phyloP scores from a whole-genome alignment of 495 filamentous ascomycete species.

The Talaromyces wortmannii region DNA sequence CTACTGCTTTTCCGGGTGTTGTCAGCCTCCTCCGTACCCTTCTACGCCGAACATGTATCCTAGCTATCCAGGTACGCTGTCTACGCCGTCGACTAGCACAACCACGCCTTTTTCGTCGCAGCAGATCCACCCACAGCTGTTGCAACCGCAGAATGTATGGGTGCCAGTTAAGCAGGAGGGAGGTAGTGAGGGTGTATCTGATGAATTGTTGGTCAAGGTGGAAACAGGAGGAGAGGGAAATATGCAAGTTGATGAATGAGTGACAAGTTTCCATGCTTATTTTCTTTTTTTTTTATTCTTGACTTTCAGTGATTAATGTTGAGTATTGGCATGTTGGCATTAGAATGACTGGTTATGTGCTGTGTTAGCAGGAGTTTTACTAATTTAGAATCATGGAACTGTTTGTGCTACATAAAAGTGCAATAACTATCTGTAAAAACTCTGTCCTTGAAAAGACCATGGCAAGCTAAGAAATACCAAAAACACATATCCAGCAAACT shows the following conservation, averaged over 20 bases:
- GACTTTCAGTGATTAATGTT: neutral
- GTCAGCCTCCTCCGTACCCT: conserved; percentile 2
- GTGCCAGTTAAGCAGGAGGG: conserved; percentile 7
- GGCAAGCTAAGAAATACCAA: no score
- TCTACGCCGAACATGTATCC: conserved; percentile 1
- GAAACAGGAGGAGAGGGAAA: neutral
- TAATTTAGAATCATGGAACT: no score
- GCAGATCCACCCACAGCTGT: neutral
- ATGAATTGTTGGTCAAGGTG: conserved; percentile 12
- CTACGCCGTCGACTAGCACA: neutral
- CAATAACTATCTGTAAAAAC: no score
- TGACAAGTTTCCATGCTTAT: neutral
- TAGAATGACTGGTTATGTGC: no score
- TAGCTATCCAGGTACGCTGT: conserved; percentile 3
- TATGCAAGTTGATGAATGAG: neutral
- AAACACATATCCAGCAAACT: no score
- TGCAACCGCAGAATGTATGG: conserved; percentile 6
- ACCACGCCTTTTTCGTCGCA: neutral
- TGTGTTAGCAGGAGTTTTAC: no score
- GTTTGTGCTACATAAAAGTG: no score
- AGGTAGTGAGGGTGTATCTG: neutral
- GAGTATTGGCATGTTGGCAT: no score
- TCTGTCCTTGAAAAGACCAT: no score
- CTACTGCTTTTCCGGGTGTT: conserved; percentile 3
- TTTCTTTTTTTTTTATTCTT: neutral